Base-by-base conservation (phyloP, 164 flowering plant species). In the Echeveria elegans region DNA sequence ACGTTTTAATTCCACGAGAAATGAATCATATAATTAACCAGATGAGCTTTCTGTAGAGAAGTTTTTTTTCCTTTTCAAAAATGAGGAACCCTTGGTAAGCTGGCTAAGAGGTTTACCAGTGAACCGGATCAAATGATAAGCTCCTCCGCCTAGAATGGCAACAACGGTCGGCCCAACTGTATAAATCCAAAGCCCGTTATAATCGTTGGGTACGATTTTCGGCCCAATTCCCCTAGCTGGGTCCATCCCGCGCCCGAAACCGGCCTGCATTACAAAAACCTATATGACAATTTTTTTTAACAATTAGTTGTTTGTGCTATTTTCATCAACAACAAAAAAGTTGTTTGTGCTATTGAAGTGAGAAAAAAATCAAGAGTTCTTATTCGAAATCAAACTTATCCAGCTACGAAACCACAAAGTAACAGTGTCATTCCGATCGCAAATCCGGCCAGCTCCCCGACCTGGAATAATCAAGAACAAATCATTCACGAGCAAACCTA, bases 211-310 rank as follows among this genome's bases (percentile, higher is more conserved):
- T 6, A 82, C 73, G 0, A 86, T 28, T 0, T 88, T 86, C 53
- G 90, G 90, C 16, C 90, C 90, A n/a, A 84, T 23, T 32, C 82
- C 82, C 71, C 88, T 84, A 6, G 90, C 86, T 0, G 90, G 90
- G 71, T 86, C 84, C 88, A 86, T 80, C 0, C 88, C 84, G 30
- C 82, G 87, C 36, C 88, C 91, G 0, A 81, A 0, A 84, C 38
- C 1, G 78, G 83, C 79, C 88, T 86, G 78, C 72, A 71, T 66
- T n/a, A n/a, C n/a, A n/a, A n/a, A n/a, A n/a, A n/a, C n/a, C n/a
- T n/a, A n/a, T n/a, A n/a, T n/a, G n/a, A n/a, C n/a, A n/a, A n/a
- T n/a, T n/a, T n/a, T n/a, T n/a, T n/a, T n/a, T n/a, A n/a, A n/a
- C n/a, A n/a, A n/a, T n/a, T n/a, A n/a, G n/a, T n/a, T n/a, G n/a